These are phyloP conservation scores for Wickerhamomyces silvicola DNA, from an alignment of 805 yeast genomes.

Conservation along the genomic window DNA sequence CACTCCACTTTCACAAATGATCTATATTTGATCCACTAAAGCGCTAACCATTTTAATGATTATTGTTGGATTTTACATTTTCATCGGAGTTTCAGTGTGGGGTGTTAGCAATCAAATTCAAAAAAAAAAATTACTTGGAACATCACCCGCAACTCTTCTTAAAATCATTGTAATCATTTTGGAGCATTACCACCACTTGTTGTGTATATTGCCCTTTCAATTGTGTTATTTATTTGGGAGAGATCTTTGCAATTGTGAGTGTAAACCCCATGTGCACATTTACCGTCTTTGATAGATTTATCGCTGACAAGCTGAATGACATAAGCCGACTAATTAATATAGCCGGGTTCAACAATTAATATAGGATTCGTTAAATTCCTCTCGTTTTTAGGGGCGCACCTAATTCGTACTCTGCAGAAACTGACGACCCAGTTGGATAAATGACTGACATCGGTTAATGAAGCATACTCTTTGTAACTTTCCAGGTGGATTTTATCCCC, in stretches of 20 bases:
- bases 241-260: slow-evolving; percentile 5
- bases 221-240: neutral
- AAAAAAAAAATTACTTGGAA: slow-evolving; percentile 26
- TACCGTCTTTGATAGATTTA: no score
- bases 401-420: slow-evolving; percentile 24
- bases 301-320: no score
- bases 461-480: slow-evolving; percentile 7
- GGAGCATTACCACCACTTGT: slow-evolving; percentile 29
- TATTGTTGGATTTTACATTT: no score
- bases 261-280: no score
- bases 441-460: neutral
- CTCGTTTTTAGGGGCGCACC: slow-evolving; percentile 24
- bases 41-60: no score
- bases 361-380: slow-evolving; percentile 26
- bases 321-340: no score
- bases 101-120: no score
- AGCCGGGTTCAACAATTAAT: slow-evolving; percentile 9
- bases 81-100: no score
- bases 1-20: no score
- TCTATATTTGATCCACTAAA: no score
- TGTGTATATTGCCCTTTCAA: slow-evolving; percentile 28
- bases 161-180: slow-evolving; percentile 24
- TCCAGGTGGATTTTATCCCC: slow-evolving; percentile 9
- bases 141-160: slow-evolving; percentile 27
- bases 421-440: slow-evolving; percentile 15